phyloP scores from a whole-genome alignment of 805 yeast genomes.

The Saturnispora ahearnii region DNA sequence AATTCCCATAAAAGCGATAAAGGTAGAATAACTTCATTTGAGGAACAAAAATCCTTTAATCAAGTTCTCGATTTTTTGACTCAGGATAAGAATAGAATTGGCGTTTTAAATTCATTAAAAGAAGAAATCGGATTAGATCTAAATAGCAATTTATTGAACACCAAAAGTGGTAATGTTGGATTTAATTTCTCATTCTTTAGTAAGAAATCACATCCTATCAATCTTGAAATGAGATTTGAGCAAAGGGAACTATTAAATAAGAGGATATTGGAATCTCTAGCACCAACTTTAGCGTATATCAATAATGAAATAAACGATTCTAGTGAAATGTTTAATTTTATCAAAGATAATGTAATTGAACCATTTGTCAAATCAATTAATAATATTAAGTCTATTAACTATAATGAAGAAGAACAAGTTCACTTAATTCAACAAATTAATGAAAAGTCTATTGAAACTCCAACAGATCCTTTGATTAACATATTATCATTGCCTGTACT shows the following conservation, averaged over 20 bases:
- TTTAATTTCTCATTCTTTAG: slow-evolving; percentile 7
- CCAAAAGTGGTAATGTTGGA: not conserved
- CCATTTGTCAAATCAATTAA: slow-evolving; percentile 10
- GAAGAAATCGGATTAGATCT: slow-evolving; percentile 18
- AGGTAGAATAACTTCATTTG: slow-evolving; percentile 21
- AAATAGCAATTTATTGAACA: not conserved
- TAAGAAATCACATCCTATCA: slow-evolving; percentile 10
- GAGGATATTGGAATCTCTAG: slow-evolving; percentile 10
- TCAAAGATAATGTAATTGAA: slow-evolving; percentile 16
- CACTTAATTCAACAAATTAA: slow-evolving; percentile 9
- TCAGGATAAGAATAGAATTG: slow-evolving; percentile 15
- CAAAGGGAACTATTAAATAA: slow-evolving; percentile 10
- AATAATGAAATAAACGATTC: slow-evolving; percentile 15
- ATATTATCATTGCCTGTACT: slow-evolving; percentile 22
- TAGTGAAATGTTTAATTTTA: slow-evolving; percentile 17
- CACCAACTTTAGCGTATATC: slow-evolving; percentile 19
- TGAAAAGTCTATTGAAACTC: slow-evolving; percentile 9
- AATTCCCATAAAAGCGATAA: slow-evolving; percentile 11
- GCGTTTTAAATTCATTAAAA: slow-evolving; percentile 21
- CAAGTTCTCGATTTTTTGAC: slow-evolving; percentile 24
- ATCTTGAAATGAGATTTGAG: slow-evolving; percentile 12
- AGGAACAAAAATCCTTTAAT: slow-evolving; percentile 27
- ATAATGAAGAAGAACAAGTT: not conserved
- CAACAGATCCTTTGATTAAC: slow-evolving; percentile 19
- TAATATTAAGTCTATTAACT: not conserved